Evolutionary conservation across 1,284 basidiomycete species (phyloP).

Genomic region (Exobasidium cylindrosporum): DNA sequence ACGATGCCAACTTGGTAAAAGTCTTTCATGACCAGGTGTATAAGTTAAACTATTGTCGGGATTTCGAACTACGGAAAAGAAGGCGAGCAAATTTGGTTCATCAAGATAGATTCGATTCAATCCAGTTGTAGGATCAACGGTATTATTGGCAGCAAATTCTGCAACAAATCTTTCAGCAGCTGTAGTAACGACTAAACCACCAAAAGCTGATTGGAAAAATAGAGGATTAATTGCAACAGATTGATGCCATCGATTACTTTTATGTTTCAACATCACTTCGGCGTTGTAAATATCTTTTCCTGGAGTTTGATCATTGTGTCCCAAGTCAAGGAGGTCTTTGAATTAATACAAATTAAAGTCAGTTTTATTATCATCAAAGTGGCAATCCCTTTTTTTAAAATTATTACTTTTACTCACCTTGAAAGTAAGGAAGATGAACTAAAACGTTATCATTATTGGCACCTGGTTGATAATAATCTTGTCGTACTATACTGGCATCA

Average conservation of each 20-base stretch:
- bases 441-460: conserved; percentile 32
- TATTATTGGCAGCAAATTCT: conserved; percentile 42
- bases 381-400: too few species aligned
- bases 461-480: conserved; percentile 37
- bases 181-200: conserved; percentile 36
- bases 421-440: conserved; percentile 33
- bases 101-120: conserved; percentile 42
- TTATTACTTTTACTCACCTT: too few species aligned
- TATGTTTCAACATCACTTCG: conserved; percentile 35
- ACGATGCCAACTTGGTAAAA: conserved; percentile 29
- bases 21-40: conserved; percentile 38
- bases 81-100: conserved; percentile 38
- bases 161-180: conserved; percentile 38
- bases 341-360: too few species aligned
- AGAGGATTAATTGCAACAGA: conserved; percentile 27
- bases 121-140: conserved; percentile 31
- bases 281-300: conserved; percentile 36
- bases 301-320: conserved; percentile 25
- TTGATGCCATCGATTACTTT: conserved; percentile 30
- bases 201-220: conserved; percentile 39
- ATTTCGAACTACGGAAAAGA: conserved; percentile 29
- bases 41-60: conserved; percentile 25
- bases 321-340: conserved; percentile 35
- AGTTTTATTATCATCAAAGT: too few species aligned
- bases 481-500: conserved; percentile 35